A percentile compares a stretch with the other conserved stretches of the same genome.
Evolutionary conservation across 2,329 filamentous ascomycete species (phyloP).

Genomic region (Diaporthe batatas): DNA sequence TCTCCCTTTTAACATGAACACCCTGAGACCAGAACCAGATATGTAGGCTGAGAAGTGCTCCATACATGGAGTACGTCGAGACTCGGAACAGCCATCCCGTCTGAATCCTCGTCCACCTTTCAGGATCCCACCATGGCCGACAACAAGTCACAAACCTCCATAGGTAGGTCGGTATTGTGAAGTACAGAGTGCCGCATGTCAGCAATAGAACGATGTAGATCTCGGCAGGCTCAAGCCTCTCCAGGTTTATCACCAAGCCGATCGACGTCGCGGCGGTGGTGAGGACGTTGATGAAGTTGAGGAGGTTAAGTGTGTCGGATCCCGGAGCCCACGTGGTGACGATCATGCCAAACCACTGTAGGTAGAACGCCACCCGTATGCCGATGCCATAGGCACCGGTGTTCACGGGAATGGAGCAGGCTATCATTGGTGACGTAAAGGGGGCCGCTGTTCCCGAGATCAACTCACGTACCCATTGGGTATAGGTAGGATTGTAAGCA

Average conservation of each 20-base stretch:
- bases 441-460: background rate
- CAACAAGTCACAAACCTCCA: conserved; percentile 45
- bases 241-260: conserved; percentile 33
- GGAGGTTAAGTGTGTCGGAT: conserved; percentile 35
- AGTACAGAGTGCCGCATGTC: conserved; percentile 41
- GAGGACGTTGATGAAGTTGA: conserved; percentile 37
- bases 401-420: conserved; percentile 34
- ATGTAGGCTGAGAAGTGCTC: conserved; percentile 41
- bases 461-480: background rate
- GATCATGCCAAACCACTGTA: conserved; percentile 42
- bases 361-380: conserved; percentile 41
- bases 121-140: conserved; percentile 44
- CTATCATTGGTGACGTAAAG: conserved; percentile 22
- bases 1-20: conserved; percentile 36
- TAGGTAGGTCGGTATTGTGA: conserved; percentile 42
- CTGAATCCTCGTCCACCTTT: conserved; percentile 40
- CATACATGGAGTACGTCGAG: conserved; percentile 35
- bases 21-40: conserved; percentile 47
- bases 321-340: conserved; percentile 39
- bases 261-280: conserved; percentile 39
- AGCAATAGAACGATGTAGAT: conserved; percentile 45
- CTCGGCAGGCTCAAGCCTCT: conserved; percentile 39
- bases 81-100: conserved; percentile 36
- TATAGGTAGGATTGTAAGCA: too few relatives aligned
- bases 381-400: conserved; percentile 39